Evolutionary conservation across 352 stramenopile species (phyloP), one percentile per base, ranked within the genome.

Genomic region (Phytophthora lateralis): DNA sequence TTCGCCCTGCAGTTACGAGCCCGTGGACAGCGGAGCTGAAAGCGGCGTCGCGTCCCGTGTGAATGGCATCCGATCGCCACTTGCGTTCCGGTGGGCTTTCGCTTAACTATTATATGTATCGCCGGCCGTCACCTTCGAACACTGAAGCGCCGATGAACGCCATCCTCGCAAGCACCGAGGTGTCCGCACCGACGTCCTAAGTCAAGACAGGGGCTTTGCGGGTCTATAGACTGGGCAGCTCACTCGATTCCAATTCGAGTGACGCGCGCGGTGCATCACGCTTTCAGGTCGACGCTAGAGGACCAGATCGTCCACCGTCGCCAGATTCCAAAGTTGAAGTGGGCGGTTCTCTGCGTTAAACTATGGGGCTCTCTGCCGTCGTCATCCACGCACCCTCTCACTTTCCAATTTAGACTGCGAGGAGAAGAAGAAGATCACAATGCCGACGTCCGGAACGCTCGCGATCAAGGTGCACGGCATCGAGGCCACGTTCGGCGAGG

Each of bases 381-480:
- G 35, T n/a, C 51, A 14, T 37, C 14, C 12, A 7, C 17, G 14
- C 15, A 9, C n/a, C n/a, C 17, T 3, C 6, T 55, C 64, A 73
- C 17, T 81, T 76, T 57, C 46, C 54, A 48, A 76, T 67, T 69
- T 63, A 21, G 21, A 50, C 27, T 29, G 51, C 34, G 6, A 39
- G 34, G 6, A 39, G 34, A 14, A 39, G 34, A 53, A 9, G 7
- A 24, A n/a, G 34, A n/a, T 30, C 26, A 30, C 35, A 68, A 81
- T 80, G 70, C 54, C 41, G 54, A 70, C 69, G 43, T 68, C 69
- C 6, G 74, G 71, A 51, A 76, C 64, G 35, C 69, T 83, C 8
- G 42, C 48, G 29, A 71, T 80, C 59, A 71, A 65, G 20, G 59
- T 76, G 34, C 71, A 76, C 49, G 15, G 53, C 61, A 64, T 79